Evolutionary conservation across 2,329 filamentous ascomycete genomes (phyloP), one percentile per base, ranked within the genome.

Genomic region (Exophiala lecanii-corni): DNA sequence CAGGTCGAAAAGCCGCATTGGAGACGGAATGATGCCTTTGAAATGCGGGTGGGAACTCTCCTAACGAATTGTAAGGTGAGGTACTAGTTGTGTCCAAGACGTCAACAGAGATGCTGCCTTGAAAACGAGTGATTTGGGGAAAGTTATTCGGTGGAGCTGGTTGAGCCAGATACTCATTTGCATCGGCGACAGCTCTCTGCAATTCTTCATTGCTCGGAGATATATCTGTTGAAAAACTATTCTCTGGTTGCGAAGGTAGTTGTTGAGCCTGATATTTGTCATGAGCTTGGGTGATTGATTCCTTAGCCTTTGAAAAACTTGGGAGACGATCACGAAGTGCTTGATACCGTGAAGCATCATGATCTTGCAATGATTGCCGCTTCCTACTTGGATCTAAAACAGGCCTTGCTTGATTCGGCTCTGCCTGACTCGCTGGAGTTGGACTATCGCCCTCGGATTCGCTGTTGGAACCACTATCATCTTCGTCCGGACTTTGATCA

Each of bases 1-100:
- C 5, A 7, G 7, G 23, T 26, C 12, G 23, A 26, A 26, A 26
- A 12, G 23, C 6, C 12, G 23, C 12, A 18, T 9, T 35, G 16
- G 33, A 35, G 16, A 35, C 33, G 4, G 33, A 35, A 35, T 35
- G 33, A 18, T 35, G 33, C 19, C 33, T 17, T 4, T 17, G 33
- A 17, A 35, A 28, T 55, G 55, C 9, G 62, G 43, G 2, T 50
- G 41, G 25, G 45, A 46, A 23, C 62, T 39, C 18, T 43, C 51
- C 32, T 39, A 41, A 17, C 43, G 43, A 16, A 50, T 44, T 5
- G 39, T 49, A 35, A 4, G 33, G 17, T 9, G 33, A 18, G 7
- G 18, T 7, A 9, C 12, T 17, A n/a, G 9, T 35, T n/a, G 33
- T n/a, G 19, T 35, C 17, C 5, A 35, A 17, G 13, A 20, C 12